phyloP scores from a whole-genome alignment of 805 yeast genomes.

The Teunomyces barrocoloradensis region DNA sequence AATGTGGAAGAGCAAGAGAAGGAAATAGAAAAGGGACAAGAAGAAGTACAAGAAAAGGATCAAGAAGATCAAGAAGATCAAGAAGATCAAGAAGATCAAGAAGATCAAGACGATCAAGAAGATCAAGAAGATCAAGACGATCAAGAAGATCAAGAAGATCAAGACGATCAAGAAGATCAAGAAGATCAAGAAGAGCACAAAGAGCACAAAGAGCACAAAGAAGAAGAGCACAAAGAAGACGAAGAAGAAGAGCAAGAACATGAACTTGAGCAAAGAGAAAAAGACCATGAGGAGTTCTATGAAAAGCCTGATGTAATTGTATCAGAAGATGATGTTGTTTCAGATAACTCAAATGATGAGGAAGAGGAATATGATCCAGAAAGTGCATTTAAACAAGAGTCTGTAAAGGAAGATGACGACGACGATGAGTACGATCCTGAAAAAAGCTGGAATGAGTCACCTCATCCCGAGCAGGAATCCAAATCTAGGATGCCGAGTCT shows the following conservation, averaged over 20 bases:
- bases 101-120: background rate
- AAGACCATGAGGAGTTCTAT: background rate
- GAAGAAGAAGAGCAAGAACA: constrained; percentile 14
- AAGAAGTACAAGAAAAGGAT: background rate
- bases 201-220: background rate
- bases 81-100: constrained; percentile 4
- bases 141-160: background rate
- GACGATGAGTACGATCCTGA: constrained; percentile 15
- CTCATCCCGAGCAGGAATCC: background rate
- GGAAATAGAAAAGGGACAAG: background rate
- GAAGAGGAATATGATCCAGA: constrained; percentile 32
- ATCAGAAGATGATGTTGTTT: background rate
- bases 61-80: constrained; percentile 5
- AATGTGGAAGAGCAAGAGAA: no score
- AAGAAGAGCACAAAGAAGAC: background rate
- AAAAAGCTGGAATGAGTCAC: background rate
- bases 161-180: constrained; percentile 6
- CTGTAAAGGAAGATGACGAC: constrained; percentile 4
- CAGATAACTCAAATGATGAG: constrained; percentile 8
- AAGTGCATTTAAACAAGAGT: constrained; percentile 8
- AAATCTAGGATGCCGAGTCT: constrained; percentile 2
- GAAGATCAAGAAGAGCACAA: background rate
- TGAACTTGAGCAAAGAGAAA: background rate
- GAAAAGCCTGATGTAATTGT: constrained; percentile 6
- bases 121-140: constrained; percentile 7